Base-by-base conservation (phyloP, 768 basidiomycete genomes). In the Roridomyces roridus region DNA sequence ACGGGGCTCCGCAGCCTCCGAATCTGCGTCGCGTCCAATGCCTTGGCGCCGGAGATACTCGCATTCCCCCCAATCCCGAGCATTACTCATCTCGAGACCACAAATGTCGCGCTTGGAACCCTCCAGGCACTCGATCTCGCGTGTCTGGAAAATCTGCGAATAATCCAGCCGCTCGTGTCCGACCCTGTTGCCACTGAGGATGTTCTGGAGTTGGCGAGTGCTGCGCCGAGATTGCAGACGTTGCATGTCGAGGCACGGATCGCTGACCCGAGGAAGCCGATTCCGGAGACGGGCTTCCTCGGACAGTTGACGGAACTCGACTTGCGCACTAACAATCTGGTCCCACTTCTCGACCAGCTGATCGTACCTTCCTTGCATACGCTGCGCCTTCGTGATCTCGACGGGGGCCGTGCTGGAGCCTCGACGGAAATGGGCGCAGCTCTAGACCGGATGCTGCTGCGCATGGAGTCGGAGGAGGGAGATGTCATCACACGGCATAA, bases 281-380 rank as follows among this genome's bases (percentile, higher is more conserved):
- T 31, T 41, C 14, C 11, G 24, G 29, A 4, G 42, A 62, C 49
- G 35, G 53, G n/a, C 39, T 65, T 46, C 60, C 37, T 29, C 34
- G 51, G 42, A 1, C 37, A 51, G 8, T 69, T 77, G 17, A 57
- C 57, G 4, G 51, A 62, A 28, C 70, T 77, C 17, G 62, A 66
- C 5, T 66, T 78, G 24, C 68, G 74, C 2, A 67, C 68, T 12
- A 78, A 77, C 59, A 70, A 73, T 60, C 47, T 77, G 40, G 67
- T 72, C 1, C 50, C 65, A 9, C 46, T 77, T 9, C 70, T 74
- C 49, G 62, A 64, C 31, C 62, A 63, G 21, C 66, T 77, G 41
- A 65, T 73, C 46, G 50, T 71, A 12, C 77, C 75, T 0, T 50
- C 66, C 25, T 67, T 77, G 42, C 63, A 56, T 17, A 51, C 46